Base-by-base conservation (phyloP, 2,329 filamentous ascomycete genomes). In the Microsporum ferrugineum region DNA sequence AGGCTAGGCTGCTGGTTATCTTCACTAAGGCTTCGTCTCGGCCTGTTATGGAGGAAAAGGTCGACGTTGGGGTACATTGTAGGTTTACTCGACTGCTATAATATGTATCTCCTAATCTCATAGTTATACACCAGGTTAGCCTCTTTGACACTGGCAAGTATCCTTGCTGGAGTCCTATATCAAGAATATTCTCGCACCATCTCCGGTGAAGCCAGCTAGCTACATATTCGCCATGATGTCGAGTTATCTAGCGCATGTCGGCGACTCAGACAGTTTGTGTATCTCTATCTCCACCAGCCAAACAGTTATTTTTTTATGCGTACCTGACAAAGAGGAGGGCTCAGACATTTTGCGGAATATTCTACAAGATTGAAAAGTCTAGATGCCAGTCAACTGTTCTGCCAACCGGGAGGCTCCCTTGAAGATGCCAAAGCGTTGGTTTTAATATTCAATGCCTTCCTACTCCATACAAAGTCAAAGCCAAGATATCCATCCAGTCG, bases 391-490 rank as follows among this genome's bases (percentile, higher is more conserved):
- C 49, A n/a, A n/a, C 27, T n/a, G 27, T 53, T 33, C 49, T 31
- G 49, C 49, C 49, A 53, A 53, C 49, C 49, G 49, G 49, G 49
- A 33, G 31, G 49, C 49, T 53, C 49, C 49, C 27, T 53, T 53
- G 27, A 6, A 53, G 8, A n/a, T 53, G 49, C 49, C 12, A 53
- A 53, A 53, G 29, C n/a, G 49, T 53, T 53, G 29, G 49, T 33
- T 53, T 43, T 14, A 6, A 34, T 33, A 33, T 53, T 51, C n/a
- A 33, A 34, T 33, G 49, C 29, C 31, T 12, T n/a, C 33, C 14
- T 31, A 14, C 49, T 53, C 49, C 31, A 27, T 53, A 10, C 49
- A 27, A 31, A 53, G 29, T n/a, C 49, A 43, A n/a, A 43, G n/a
- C 39, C 39, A 43, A 43, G 29, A 53, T 53, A 31, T 33, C 33